Evolutionary conservation across 257 asterid species (phyloP).

Genomic region (Salvia splendens): DNA sequence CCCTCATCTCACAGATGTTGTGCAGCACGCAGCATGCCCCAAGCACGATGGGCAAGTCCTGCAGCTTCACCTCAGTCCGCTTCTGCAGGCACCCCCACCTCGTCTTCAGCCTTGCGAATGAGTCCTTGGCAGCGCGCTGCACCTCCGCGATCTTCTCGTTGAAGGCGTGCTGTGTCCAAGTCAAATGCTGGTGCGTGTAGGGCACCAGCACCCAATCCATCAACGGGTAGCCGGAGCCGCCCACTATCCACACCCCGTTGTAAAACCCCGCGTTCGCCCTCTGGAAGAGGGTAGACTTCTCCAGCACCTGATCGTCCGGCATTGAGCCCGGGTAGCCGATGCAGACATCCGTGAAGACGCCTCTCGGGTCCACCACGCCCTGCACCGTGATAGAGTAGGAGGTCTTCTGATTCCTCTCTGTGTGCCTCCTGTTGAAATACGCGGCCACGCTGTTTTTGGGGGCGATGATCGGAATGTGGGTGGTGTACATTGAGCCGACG

Average conservation of each 20-base stretch:
- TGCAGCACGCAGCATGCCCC: conserved; percentile 58
- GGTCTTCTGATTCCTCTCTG: conserved; percentile 46
- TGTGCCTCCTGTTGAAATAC: conserved; percentile 43
- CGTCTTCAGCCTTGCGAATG: conserved; percentile 41
- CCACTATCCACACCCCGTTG: conserved; percentile 46
- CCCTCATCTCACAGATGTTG: conserved; percentile 47
- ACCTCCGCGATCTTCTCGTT: conserved; percentile 49
- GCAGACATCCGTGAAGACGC: conserved; percentile 46
- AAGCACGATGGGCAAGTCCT: conserved; percentile 47
- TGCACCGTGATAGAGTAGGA: conserved; percentile 48
- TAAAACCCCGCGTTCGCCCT: conserved; percentile 48
- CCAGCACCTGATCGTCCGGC: conserved; percentile 51
- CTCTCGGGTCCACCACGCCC: conserved; percentile 45
- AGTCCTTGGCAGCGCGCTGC: conserved; percentile 32
- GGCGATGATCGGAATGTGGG: conserved; percentile 45
- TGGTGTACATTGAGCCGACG: conserved; percentile 50
- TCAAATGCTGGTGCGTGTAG: conserved; percentile 48
- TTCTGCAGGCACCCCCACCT: conserved; percentile 51
- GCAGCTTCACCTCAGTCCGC: conserved; percentile 51
- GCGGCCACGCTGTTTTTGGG: conserved; percentile 43
- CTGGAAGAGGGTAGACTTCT: conserved; percentile 48
- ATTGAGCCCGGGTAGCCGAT: conserved; percentile 55
- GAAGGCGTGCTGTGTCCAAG: conserved; percentile 53
- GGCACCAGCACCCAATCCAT: conserved; percentile 56
- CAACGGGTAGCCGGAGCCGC: conserved; percentile 42